These are phyloP conservation scores for Gaertneriomyces semiglobifer DNA, from an alignment of 192 early-diverging fungal genomes.

Conservation along the genomic window DNA sequence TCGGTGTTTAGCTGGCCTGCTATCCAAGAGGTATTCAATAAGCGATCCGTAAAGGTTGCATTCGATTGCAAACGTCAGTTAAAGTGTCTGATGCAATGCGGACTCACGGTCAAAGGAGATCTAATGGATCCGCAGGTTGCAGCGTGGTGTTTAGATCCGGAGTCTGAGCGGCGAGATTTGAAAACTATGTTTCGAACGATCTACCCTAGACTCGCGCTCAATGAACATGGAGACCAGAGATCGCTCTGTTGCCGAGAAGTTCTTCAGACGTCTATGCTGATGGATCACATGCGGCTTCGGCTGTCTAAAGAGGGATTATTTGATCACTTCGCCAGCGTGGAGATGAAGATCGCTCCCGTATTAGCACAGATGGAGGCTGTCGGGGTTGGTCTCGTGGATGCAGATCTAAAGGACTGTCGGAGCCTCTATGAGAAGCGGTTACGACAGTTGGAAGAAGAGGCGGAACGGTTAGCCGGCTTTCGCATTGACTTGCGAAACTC, in stretches of 20 bases:
- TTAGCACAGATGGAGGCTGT: conserved; percentile 24
- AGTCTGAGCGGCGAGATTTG: neutral
- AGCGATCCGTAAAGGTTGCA: conserved; percentile 2
- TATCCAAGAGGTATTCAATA: conserved; percentile 8
- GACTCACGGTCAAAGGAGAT: neutral
- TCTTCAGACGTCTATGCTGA: conserved; percentile 9
- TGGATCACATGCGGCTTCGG: neutral
- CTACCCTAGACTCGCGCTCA: neutral
- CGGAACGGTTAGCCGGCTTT: conserved; percentile 2
- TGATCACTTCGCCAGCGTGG: conserved; percentile 21
- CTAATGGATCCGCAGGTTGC: conserved; percentile 26
- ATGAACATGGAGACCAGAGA: neutral
- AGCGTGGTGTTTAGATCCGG: conserved; percentile 26
- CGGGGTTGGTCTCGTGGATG: conserved; percentile 18
- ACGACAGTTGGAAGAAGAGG: conserved; percentile 2
- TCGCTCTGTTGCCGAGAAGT: conserved; percentile 2
- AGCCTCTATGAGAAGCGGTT: conserved; percentile 1
- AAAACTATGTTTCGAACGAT: conserved; percentile 1
- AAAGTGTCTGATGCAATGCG: conserved; percentile 1
- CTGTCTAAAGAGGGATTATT: conserved; percentile 9
- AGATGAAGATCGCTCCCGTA: conserved; percentile 24
- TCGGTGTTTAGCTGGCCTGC: neutral
- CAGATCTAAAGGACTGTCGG: conserved; percentile 13
- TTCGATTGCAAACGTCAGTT: conserved; percentile 16
- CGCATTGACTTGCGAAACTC: conserved; percentile 1